A percentile compares a stretch with the other conserved stretches of the same genome.
Evolutionary conservation across 805 yeast species (phyloP).

Genomic region (Grigorovia jiainica): DNA sequence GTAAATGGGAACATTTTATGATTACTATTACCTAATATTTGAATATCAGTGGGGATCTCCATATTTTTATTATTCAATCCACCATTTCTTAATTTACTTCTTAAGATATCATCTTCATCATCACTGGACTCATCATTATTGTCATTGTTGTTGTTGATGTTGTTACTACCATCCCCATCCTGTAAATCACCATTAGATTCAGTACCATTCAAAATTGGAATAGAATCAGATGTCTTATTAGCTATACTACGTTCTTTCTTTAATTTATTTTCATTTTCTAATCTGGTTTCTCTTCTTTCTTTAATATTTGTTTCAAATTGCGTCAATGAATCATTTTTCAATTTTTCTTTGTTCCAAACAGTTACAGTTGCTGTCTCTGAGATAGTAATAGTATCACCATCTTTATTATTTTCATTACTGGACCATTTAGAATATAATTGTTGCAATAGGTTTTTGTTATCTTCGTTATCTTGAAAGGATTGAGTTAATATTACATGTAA

Average conservation of each 20-base stretch:
- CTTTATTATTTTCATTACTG: constrained; percentile 36
- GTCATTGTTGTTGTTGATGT: background rate
- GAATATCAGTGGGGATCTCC: constrained; percentile 23
- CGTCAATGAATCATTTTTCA: constrained; percentile 42
- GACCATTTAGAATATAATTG: constrained; percentile 38
- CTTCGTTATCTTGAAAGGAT: background rate
- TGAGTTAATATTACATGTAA: constrained; percentile 63
- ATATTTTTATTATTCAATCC: constrained; percentile 3
- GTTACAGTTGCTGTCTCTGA: constrained; percentile 32
- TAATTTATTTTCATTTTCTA: constrained; percentile 25
- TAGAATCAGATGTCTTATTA: constrained; percentile 9
- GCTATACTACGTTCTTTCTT: constrained; percentile 25
- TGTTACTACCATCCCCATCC: background rate
- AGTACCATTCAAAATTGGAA: background rate
- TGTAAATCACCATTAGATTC: background rate
- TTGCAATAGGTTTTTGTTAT: constrained; percentile 2
- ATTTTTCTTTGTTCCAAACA: constrained; percentile 37
- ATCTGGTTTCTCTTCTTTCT: constrained; percentile 34
- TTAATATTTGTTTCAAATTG: constrained; percentile 39
- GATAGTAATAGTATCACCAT: constrained; percentile 52
- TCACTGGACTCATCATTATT: constrained; percentile 22
- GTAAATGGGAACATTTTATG: constrained; percentile 70
- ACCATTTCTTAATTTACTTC: constrained; percentile 4
- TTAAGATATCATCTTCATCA: constrained; percentile 24
- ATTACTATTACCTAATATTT: constrained; percentile 23